phyloP scores from a whole-genome alignment of 2,329 filamentous ascomycete genomes.

The Penicillium sp. region DNA sequence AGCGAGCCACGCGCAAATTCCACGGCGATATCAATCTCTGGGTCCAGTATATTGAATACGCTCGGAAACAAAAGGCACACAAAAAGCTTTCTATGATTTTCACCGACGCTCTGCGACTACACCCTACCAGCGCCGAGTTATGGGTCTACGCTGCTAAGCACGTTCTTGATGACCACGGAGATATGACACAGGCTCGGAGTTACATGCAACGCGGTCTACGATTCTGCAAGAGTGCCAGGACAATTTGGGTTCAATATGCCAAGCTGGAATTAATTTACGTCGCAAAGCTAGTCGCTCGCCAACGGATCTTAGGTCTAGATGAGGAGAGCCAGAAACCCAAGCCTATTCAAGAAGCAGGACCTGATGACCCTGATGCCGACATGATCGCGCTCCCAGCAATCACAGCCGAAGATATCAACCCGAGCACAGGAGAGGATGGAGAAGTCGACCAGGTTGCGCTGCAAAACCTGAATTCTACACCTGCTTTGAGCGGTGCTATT shows the following conservation, averaged over 20 bases:
- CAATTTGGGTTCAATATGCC: slow-evolving; percentile 86
- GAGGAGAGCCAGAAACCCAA: slow-evolving; percentile 39
- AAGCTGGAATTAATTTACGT: slow-evolving; percentile 92
- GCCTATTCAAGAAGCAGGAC: slow-evolving; percentile 33
- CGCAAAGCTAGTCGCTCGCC: slow-evolving; percentile 72
- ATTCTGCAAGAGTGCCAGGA: slow-evolving; percentile 75
- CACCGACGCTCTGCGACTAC: slow-evolving; percentile 73
- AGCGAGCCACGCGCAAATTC: slow-evolving; percentile 80
- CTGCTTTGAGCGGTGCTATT: slow-evolving; percentile 88
- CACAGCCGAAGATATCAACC: slow-evolving; percentile 62
- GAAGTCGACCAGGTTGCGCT: slow-evolving; percentile 57
- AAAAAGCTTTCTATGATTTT: slow-evolving; percentile 62
- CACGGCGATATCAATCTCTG: slow-evolving; percentile 78
- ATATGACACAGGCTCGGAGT: slow-evolving; percentile 80
- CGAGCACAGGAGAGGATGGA: slow-evolving; percentile 53
- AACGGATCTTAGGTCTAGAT: slow-evolving; percentile 65
- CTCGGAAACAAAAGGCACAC: slow-evolving; percentile 63
- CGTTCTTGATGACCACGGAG: slow-evolving; percentile 73
- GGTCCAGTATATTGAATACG: slow-evolving; percentile 86
- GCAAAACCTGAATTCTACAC: slow-evolving; percentile 66
- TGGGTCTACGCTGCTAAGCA: slow-evolving; percentile 83
- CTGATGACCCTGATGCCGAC: slow-evolving; percentile 52
- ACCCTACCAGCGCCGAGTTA: slow-evolving; percentile 76
- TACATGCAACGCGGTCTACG: slow-evolving; percentile 87
- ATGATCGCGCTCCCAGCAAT: slow-evolving; percentile 59